A percentile compares a stretch with the other conserved stretches of the same genome.
phyloP scores from a whole-genome alignment of 768 basidiomycete species.

The Suillus fuscotomentosus region DNA sequence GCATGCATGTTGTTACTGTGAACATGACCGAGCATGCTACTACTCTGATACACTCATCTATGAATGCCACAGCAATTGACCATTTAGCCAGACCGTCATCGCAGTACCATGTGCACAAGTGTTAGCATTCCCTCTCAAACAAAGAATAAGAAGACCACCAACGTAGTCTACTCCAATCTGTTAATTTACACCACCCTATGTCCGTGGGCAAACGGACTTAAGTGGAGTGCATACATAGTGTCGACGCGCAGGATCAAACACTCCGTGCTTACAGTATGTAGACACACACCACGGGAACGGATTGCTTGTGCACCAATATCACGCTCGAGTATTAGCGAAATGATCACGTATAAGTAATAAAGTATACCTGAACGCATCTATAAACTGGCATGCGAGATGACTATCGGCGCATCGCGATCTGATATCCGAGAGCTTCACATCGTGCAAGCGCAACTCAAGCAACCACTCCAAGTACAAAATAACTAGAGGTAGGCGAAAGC shows the following conservation, averaged over 20 bases:
- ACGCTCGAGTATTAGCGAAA: neutral
- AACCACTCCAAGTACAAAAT: neutral
- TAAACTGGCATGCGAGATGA: neutral
- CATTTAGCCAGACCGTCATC: neutral
- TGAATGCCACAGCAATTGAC: too few species aligned
- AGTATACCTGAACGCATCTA: neutral
- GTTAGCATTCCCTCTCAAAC: neutral
- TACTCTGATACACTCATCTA: too few species aligned
- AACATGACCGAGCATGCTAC: too few species aligned
- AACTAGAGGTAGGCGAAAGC: neutral
- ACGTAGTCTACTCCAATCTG: neutral
- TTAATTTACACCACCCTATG: neutral
- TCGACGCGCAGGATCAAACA: too few species aligned
- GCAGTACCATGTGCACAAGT: neutral
- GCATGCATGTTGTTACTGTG: too few species aligned
- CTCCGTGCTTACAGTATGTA: too few species aligned
- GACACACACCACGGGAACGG: neutral
- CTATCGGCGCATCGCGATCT: neutral
- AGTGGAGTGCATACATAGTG: too few species aligned
- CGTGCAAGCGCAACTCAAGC: neutral
- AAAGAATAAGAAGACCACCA: neutral
- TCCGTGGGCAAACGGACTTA: neutral
- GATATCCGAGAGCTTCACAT: neutral
- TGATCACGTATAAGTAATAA: constrained; percentile 1
- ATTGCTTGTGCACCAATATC: neutral